These are phyloP conservation scores for Fusarium sp. DNA, from an alignment of 2,329 filamentous ascomycete genomes.

Conservation along the genomic window DNA sequence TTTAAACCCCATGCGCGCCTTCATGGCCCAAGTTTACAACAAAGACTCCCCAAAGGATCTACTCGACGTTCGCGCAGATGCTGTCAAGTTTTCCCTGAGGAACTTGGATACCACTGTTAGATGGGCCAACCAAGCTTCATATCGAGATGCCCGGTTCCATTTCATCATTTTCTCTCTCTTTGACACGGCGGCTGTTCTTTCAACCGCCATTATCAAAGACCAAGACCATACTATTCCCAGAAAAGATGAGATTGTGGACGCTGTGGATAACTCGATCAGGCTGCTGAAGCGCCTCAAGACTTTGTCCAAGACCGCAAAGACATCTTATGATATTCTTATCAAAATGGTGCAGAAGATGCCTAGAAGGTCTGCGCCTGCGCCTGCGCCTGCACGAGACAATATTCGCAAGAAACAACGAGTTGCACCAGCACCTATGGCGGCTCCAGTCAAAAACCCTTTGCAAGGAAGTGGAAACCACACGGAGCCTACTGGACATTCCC, in stretches of 20 bases:
- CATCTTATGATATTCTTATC: conserved; percentile 48
- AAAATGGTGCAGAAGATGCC: conserved; percentile 46
- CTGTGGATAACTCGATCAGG: conserved; percentile 49
- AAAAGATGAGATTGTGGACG: conserved; percentile 51
- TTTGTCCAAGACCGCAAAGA: conserved; percentile 49
- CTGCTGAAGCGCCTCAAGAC: conserved; percentile 46
- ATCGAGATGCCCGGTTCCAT: conserved; percentile 59
- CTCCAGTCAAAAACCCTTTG: not conserved
- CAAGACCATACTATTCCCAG: conserved; percentile 49
- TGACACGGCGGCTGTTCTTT: conserved; percentile 59
- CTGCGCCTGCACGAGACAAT: conserved; percentile 2
- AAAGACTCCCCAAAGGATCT: conserved; percentile 45
- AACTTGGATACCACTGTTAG: conserved; percentile 52
- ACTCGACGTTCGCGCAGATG: conserved; percentile 49
- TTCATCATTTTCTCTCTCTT: conserved; percentile 62
- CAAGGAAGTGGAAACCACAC: conserved; percentile 2
- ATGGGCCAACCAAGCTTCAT: conserved; percentile 55
- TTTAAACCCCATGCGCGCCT: conserved; percentile 57
- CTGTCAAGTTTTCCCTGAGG: conserved; percentile 54
- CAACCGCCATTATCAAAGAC: conserved; percentile 61
- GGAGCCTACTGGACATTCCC: conserved; percentile 11
- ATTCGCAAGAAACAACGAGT: conserved; percentile 28
- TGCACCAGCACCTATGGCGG: not conserved
- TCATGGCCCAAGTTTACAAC: conserved; percentile 52
- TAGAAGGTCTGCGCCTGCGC: conserved; percentile 31